Percentiles rank a stretch among this genome's conserved stretches.
Conservation (phyloP, 345 rosid species). For the Brassica juncea region DNA sequence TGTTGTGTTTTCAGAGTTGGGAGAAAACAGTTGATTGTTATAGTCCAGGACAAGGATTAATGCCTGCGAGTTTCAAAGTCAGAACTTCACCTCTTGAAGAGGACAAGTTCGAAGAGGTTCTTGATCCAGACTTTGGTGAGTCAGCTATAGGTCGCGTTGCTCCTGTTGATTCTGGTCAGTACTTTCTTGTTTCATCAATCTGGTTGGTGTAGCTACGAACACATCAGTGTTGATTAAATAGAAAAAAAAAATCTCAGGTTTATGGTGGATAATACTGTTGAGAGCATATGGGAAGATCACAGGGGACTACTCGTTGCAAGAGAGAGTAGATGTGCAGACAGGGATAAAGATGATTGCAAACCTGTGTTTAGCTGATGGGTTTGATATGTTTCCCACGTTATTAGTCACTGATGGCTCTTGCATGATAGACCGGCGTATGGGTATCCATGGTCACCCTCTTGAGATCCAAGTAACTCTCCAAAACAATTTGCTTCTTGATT, state of each 20-base stretch:
- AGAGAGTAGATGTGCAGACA: slow-evolving; percentile 85
- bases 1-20: slow-evolving; percentile 61
- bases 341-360: slow-evolving; percentile 88
- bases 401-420: slow-evolving; percentile 88
- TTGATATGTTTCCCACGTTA: slow-evolving; percentile 80
- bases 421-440: slow-evolving; percentile 96
- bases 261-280: slow-evolving; percentile 95
- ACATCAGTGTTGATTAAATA: slow-evolving; percentile 9
- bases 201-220: neutral
- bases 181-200: slow-evolving; percentile 8
- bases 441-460: slow-evolving; percentile 92
- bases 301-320: slow-evolving; percentile 83
- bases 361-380: slow-evolving; percentile 80
- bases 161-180: slow-evolving; percentile 86
- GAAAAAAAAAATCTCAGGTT: slow-evolving; percentile 47
- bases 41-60: slow-evolving; percentile 90
- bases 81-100: slow-evolving; percentile 72
- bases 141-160: slow-evolving; percentile 96
- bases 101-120: slow-evolving; percentile 71
- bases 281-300: slow-evolving; percentile 91
- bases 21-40: slow-evolving; percentile 94
- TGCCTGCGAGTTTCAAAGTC: slow-evolving; percentile 97
- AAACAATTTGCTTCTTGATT: neutral
- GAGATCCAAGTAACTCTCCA: slow-evolving; percentile 71
- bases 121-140: slow-evolving; percentile 95